A percentile compares a stretch with the other conserved stretches of the same genome.
Conservation (phyloP, 192 early-diverging fungal genomes). For the Entrophospora sp. region DNA sequence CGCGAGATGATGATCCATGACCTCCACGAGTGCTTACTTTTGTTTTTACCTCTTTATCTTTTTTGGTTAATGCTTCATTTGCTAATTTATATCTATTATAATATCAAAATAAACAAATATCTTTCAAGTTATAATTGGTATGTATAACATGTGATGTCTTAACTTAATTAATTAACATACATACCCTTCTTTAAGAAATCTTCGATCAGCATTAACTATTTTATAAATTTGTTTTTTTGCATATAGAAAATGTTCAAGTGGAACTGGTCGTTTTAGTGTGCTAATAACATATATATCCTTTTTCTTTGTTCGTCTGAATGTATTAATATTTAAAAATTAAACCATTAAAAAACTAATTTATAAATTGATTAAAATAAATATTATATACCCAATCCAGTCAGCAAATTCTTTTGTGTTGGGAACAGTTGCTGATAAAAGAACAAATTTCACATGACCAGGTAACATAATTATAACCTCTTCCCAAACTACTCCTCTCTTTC, state of each 20-base stretch:
- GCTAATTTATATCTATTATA: slow-evolving; percentile 60
- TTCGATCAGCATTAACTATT: slow-evolving; percentile 76
- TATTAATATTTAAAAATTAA: too few relatives aligned
- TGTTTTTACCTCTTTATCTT: slow-evolving; percentile 41
- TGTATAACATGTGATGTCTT: too few relatives aligned
- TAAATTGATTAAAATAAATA: background rate
- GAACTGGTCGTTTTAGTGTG: slow-evolving; percentile 86
- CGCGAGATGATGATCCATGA: slow-evolving; percentile 35
- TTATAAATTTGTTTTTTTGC: slow-evolving; percentile 78
- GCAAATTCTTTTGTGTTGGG: slow-evolving; percentile 98
- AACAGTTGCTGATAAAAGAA: slow-evolving; percentile 93
- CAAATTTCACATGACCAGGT: slow-evolving; percentile 88
- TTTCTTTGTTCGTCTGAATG: slow-evolving; percentile 80
- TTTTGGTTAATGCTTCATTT: slow-evolving; percentile 58
- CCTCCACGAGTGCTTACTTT: slow-evolving; percentile 32
- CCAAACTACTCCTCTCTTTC: slow-evolving; percentile 91
- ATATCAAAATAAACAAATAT: too few relatives aligned
- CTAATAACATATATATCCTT: slow-evolving; percentile 97
- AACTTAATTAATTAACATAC: too few relatives aligned
- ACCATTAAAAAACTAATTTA: too few relatives aligned
- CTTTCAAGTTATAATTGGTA: too few relatives aligned
- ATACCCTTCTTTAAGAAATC: slow-evolving; percentile 51
- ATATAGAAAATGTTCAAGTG: slow-evolving; percentile 90
- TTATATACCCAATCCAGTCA: slow-evolving; percentile 88
- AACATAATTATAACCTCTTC: slow-evolving; percentile 99